A percentile compares a stretch with the other conserved stretches of the same genome.
These are phyloP conservation scores for Metschnikowia continentalis DNA, from an alignment of 805 yeast species.

Conservation along the genomic window DNA sequence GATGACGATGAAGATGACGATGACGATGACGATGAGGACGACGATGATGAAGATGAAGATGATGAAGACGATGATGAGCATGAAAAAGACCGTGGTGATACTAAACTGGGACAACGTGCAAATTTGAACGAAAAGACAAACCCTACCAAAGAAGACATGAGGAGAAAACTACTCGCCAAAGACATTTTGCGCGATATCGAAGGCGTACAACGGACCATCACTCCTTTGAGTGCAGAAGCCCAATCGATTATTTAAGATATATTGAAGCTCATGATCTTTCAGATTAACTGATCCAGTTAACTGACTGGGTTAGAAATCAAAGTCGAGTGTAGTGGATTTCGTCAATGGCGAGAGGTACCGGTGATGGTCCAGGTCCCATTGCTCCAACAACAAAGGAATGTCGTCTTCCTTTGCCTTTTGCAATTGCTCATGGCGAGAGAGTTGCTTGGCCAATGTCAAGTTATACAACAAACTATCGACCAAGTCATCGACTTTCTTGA, in stretches of 20 bases:
- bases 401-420: constrained; percentile 2
- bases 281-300: no score
- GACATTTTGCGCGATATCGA: constrained; percentile 8
- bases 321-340: not conserved
- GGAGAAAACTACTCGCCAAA: constrained; percentile 1
- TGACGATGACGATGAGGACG: constrained; percentile 37
- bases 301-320: not conserved
- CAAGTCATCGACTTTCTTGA: constrained; percentile 57
- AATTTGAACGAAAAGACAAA: not conserved
- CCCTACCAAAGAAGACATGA: not conserved
- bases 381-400: not conserved
- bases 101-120: not conserved
- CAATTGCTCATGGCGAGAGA: constrained; percentile 11
- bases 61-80: not conserved
- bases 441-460: constrained; percentile 9
- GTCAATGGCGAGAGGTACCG: constrained; percentile 8
- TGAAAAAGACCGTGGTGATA: not conserved
- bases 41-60: constrained; percentile 18
- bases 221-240: constrained; percentile 15
- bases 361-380: constrained; percentile 15
- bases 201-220: constrained; percentile 12
- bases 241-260: constrained; percentile 12
- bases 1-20: constrained; percentile 38
- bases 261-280: not conserved
- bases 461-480: constrained; percentile 66